These are phyloP conservation scores for Mollisiaceae sp. DNA, from an alignment of 2,329 filamentous ascomycete genomes.

Conservation along the genomic window DNA sequence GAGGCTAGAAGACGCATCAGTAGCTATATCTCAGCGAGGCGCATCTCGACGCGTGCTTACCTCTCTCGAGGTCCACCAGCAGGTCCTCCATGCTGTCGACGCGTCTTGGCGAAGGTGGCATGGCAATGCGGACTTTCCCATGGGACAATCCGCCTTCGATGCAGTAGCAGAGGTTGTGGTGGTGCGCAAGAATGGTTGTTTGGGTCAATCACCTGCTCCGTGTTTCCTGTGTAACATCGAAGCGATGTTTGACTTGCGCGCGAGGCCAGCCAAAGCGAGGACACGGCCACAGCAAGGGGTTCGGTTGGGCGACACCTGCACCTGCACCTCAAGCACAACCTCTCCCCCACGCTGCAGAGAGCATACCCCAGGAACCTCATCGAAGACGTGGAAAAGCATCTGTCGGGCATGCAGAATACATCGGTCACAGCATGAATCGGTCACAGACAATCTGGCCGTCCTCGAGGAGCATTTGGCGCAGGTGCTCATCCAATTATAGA, in stretches of 20 bases:
- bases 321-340: background rate
- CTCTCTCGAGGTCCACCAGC: constrained; percentile 16
- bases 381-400: background rate
- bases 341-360: background rate
- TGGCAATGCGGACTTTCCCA: background rate
- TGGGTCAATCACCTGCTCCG: background rate
- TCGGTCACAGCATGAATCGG: background rate
- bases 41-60: constrained; percentile 36
- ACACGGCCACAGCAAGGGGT: background rate
- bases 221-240: constrained; percentile 2
- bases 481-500: background rate
- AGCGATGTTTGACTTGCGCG: background rate
- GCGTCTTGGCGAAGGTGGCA: no score
- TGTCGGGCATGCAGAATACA: background rate
- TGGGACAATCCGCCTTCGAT: background rate
- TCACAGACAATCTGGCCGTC: background rate
- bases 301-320: background rate
- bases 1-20: constrained; percentile 51
- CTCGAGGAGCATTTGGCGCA: background rate
- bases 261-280: background rate
- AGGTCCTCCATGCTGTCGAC: background rate
- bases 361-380: background rate
- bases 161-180: background rate
- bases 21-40: constrained; percentile 23
- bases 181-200: background rate